Conservation (phyloP, 2,329 filamentous ascomycete genomes). For the Aureobasidium sp. region DNA sequence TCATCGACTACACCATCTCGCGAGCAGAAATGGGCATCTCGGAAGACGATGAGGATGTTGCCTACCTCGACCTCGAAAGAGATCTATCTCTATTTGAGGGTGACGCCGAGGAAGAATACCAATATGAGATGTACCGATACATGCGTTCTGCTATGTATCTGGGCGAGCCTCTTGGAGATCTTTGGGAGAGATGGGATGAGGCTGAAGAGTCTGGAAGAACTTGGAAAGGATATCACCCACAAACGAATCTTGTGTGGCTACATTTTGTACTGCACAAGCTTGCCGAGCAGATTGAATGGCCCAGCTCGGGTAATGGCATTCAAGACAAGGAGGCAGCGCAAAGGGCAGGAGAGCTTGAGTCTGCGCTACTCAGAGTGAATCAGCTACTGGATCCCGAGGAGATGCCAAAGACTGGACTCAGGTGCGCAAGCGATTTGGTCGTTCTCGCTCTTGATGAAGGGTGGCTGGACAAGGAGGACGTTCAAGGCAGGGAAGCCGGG, state of each 20-base stretch:
- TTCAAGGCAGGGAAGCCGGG: constrained; percentile 19
- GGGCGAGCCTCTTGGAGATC: constrained; percentile 33
- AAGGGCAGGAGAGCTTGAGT: constrained; percentile 30
- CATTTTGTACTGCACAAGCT: constrained; percentile 52
- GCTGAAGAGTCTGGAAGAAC: constrained; percentile 15
- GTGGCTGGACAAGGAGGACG: constrained; percentile 28
- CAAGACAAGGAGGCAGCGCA: constrained; percentile 11
- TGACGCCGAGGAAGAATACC: constrained; percentile 40
- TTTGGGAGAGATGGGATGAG: constrained; percentile 23
- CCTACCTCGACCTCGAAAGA: constrained; percentile 38
- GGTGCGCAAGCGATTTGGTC: constrained; percentile 19
- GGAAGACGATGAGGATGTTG: constrained; percentile 24
- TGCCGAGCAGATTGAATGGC: constrained; percentile 27
- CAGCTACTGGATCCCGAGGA: constrained; percentile 32
- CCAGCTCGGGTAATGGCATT: constrained; percentile 11
- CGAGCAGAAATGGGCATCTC: constrained; percentile 42
- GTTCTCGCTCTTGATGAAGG: constrained; percentile 24
- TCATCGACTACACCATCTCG: constrained; percentile 61
- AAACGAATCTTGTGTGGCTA: constrained; percentile 56
- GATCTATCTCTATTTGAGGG: constrained; percentile 38
- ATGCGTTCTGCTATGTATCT: constrained; percentile 35
- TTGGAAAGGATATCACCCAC: constrained; percentile 51
- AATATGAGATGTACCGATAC: constrained; percentile 49
- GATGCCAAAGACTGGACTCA: constrained; percentile 15
- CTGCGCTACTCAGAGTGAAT: constrained; percentile 28